Evolutionary conservation across 2,329 filamentous ascomycete genomes (phyloP), one percentile per base, ranked within the genome.

Genomic region (Rutstroemia sp.): DNA sequence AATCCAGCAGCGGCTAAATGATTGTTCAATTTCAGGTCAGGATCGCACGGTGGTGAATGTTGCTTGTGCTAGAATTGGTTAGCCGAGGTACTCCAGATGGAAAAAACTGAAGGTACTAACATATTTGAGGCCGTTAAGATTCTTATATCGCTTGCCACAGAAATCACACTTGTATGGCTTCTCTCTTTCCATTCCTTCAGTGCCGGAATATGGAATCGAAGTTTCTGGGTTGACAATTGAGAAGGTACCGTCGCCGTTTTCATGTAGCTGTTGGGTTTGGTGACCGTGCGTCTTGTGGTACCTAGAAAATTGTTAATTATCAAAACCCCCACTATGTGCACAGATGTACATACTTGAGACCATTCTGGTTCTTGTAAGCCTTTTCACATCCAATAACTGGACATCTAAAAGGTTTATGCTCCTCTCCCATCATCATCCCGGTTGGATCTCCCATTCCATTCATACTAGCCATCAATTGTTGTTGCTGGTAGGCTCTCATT

Each of bases 331-430:
- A 8, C 12, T 9, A 49, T 10, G 6, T n/a, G 17, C 30, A 34
- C 30, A 27, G 30, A 44, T 27, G 54, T 59, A 75, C 76, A 65
- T 90, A 99, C 82, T 97, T 99, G 56, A 99, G 78, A 50, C 94
- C 94, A 65, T 99, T 99, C 71, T 97, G 94, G 72, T 99, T 99
- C 79, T 99, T 99, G 76, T 99, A 99, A 0, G 94, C 92, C 78
- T 99, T 99, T 72, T 97, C 94, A 68, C 94, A 99, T 5, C 94
- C 94, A 70, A 99, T 95, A 51, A 99, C 94, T 1, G 94, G 94
- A 68, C 94, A 99, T 70, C 92, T 89, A 78, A 96, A 99, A 0
- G 94, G 94, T 74, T 97, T 99, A 67, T 95, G 90, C 70, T 99
- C 92, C 70, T 97, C 92, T 16, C 87, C 79, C 68, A 84, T 79